Percentiles rank a stretch among this genome's conserved stretches.
These are phyloP conservation scores for Dysphania ambrosioides DNA, from an alignment of 148 eudicot species.

Conservation along the genomic window DNA sequence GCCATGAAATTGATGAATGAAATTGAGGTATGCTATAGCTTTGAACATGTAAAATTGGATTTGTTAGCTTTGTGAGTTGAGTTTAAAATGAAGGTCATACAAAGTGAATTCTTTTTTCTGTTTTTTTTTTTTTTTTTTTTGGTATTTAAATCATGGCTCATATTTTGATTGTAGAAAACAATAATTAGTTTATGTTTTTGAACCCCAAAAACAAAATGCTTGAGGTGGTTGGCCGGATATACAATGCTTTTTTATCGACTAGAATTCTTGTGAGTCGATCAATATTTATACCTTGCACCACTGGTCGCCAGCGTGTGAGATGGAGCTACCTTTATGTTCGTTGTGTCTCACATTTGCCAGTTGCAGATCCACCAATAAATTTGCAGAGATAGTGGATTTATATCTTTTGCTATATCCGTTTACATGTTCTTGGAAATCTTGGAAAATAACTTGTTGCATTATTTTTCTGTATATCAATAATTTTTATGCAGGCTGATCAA, in stretches of 20 bases:
- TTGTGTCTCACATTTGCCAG: too few species aligned
- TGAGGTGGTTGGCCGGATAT: neutral
- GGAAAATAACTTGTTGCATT: neutral
- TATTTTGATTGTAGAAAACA: neutral
- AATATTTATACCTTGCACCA: too few species aligned
- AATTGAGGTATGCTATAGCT: slow-evolving; percentile 57
- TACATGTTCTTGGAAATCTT: neutral
- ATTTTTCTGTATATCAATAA: neutral
- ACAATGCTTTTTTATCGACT: neutral
- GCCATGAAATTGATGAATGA: slow-evolving; percentile 95
- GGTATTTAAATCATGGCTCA: neutral
- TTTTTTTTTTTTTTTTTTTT: too few species aligned
- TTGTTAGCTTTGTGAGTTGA: too few species aligned
- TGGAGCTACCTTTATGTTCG: too few species aligned
- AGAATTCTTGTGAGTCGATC: neutral
- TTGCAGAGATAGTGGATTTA: too few species aligned
- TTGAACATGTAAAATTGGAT: neutral
- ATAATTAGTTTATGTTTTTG: neutral
- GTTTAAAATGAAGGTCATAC: too few species aligned
- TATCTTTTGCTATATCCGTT: neutral
- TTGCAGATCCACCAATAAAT: too few species aligned
- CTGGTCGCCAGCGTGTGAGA: too few species aligned
- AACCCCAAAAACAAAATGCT: neutral
- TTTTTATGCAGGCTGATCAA: slow-evolving; percentile 47
- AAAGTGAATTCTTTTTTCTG: too few species aligned